phyloP scores from a whole-genome alignment of 306 rosid genomes.

The Quercus alba region DNA sequence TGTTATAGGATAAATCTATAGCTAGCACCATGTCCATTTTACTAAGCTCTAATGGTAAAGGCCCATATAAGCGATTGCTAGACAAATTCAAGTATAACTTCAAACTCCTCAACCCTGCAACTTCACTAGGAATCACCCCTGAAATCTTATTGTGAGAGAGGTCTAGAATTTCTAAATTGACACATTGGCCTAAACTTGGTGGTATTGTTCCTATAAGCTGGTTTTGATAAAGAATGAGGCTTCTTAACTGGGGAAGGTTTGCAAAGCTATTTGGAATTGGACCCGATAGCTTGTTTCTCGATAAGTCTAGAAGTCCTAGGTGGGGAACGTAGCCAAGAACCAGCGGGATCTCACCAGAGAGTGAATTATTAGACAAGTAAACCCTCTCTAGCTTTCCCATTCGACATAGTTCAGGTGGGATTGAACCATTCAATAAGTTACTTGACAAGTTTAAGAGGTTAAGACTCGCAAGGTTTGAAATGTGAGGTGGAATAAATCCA shows the following conservation, averaged over 20 bases:
- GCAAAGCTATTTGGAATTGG: constrained; percentile 77
- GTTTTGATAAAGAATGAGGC: constrained; percentile 69
- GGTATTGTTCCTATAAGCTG: constrained; percentile 76
- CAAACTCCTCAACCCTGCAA: constrained; percentile 83
- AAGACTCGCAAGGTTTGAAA: constrained; percentile 68
- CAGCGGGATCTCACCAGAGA: constrained; percentile 76
- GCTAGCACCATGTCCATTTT: constrained; percentile 96
- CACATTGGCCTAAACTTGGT: constrained; percentile 72
- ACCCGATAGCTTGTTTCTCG: constrained; percentile 79
- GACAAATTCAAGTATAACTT: constrained; percentile 82
- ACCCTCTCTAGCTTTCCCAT: constrained; percentile 72
- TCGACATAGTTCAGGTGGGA: constrained; percentile 52
- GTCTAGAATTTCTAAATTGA: constrained; percentile 79
- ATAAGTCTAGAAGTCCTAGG: constrained; percentile 80
- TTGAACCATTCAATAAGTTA: constrained; percentile 71
- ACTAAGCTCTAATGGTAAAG: constrained; percentile 74
- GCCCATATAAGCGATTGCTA: constrained; percentile 57
- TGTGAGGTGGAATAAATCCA: constrained; percentile 77
- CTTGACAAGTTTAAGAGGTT: constrained; percentile 75
- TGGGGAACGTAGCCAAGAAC: constrained; percentile 55
- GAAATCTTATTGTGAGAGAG: constrained; percentile 70
- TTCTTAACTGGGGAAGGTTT: constrained; percentile 74
- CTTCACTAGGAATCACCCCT: constrained; percentile 73
- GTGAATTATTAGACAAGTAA: constrained; percentile 72
- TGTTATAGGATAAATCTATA: constrained; percentile 74